Evolutionary conservation across 208 protist genomes (phyloP).

Genomic region (Trypanosoma theileri): DNA sequence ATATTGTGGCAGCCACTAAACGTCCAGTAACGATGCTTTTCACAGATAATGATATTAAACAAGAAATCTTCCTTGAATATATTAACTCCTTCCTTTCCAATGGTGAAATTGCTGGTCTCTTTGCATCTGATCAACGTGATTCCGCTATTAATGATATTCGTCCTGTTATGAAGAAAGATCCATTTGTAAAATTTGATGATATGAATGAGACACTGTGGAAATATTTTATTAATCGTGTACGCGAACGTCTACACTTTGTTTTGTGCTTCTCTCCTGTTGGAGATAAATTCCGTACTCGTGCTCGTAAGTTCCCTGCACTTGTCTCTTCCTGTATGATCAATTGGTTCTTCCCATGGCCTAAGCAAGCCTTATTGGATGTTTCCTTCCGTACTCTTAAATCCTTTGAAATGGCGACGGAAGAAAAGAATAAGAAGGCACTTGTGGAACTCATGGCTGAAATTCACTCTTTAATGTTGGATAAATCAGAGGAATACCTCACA

Average conservation of each 20-base stretch:
- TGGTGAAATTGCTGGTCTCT: slow-evolving; percentile 97
- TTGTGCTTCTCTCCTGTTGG: slow-evolving; percentile 98
- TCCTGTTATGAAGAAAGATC: slow-evolving; percentile 94
- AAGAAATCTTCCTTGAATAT: slow-evolving; percentile 98
- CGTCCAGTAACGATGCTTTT: slow-evolving; percentile 95
- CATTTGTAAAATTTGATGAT: slow-evolving; percentile 93
- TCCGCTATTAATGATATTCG: slow-evolving; percentile 95
- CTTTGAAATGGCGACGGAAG: slow-evolving; percentile 93
- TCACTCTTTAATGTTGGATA: slow-evolving; percentile 89
- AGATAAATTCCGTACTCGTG: slow-evolving; percentile 95
- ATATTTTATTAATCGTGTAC: slow-evolving; percentile 97
- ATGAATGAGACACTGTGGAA: slow-evolving; percentile 96
- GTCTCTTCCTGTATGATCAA: slow-evolving; percentile 97
- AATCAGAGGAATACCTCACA: slow-evolving; percentile 91
- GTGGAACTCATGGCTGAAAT: slow-evolving; percentile 92
- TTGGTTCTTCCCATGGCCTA: slow-evolving; percentile 98
- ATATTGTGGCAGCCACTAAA: slow-evolving; percentile 83
- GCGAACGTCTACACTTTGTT: slow-evolving; percentile 96
- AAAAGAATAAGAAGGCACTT: slow-evolving; percentile 87
- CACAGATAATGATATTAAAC: slow-evolving; percentile 98
- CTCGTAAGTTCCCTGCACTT: slow-evolving; percentile 97
- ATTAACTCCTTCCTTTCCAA: slow-evolving; percentile 97
- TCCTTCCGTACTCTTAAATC: slow-evolving; percentile 85
- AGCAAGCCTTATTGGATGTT: slow-evolving; percentile 94
- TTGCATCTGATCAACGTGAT: slow-evolving; percentile 97